Evolutionary conservation across 75 land plant species (phyloP), one percentile per base, ranked within the genome.

Genomic region (Chamaecyparis obtusa): DNA sequence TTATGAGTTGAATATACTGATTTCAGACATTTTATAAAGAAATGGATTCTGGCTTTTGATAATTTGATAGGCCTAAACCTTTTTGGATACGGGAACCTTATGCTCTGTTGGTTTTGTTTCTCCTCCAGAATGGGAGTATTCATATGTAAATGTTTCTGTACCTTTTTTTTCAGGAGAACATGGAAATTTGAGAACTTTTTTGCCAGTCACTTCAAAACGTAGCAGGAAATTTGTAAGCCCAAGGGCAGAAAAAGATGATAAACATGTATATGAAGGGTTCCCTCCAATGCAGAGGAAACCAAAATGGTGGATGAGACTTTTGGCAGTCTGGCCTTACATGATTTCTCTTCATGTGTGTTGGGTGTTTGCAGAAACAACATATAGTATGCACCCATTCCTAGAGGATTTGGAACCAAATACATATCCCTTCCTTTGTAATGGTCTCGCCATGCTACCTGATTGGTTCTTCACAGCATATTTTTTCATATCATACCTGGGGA

Each of bases 261-360:
- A 90, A 16, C 94, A 89, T n/a, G 54, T 57, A 1, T 92, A 86
- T 72, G 90, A 91, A 83, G 89, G 90, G 37, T 94, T 57, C 72
- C 91, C 96, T 67, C 93, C 94, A 44, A 95, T 95, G 96, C 90
- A 88, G 9, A 86, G 83, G 84, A 94, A 93, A 85, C 96, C 95
- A 21, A 88, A 78, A 85, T 95, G 92, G 91, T 95, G 92, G 91
- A 92, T 95, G 96, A 90, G 96, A 75, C 87, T 88, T 78, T 35
- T 95, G 48, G 93, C 96, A 43, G 90, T 89, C 83, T 54, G 92
- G 24, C 95, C 94, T 5, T 94, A 92, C 60, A 55, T 95, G 39
- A 94, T 92, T 94, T 94, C 95, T 21, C 86, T 95, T 39, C 90
- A 92, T 84, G 90, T 88, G 87, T 87, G 91, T 19, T 90, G 93